Conservation (phyloP, 306 rosid species). For the Abrus pulchellus region DNA sequence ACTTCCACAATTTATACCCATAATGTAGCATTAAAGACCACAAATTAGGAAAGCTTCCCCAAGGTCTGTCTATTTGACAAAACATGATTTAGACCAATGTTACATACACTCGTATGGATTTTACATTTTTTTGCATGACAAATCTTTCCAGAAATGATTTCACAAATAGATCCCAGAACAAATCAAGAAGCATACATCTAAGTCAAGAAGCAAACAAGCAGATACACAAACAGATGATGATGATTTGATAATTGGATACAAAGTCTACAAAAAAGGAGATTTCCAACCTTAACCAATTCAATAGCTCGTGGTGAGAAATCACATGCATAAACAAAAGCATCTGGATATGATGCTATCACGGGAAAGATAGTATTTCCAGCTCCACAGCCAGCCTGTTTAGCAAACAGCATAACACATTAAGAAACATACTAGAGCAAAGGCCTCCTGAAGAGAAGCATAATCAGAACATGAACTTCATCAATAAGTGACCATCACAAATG, state of each 20-base stretch:
- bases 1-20: conserved; percentile 10
- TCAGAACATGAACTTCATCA: conserved; percentile 17
- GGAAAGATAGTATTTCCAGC: conserved; percentile 97
- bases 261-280: conserved; percentile 34
- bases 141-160: conserved; percentile 24
- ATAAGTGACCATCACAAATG: conserved; percentile 16
- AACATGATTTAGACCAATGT: conserved; percentile 28
- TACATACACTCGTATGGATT: conserved; percentile 18
- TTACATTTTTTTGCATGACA: background rate
- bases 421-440: conserved; percentile 25
- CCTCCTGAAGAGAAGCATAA: conserved; percentile 29
- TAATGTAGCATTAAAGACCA: conserved; percentile 12
- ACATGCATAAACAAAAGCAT: conserved; percentile 84
- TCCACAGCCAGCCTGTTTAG: conserved; percentile 87
- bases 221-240: conserved; percentile 15
- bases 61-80: conserved; percentile 19
- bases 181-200: conserved; percentile 37
- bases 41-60: conserved; percentile 9
- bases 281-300: conserved; percentile 82
- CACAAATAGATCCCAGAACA: conserved; percentile 2
- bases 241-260: background rate
- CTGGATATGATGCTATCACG: conserved; percentile 72
- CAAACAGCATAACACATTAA: conserved; percentile 28
- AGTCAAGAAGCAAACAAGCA: conserved; percentile 38
- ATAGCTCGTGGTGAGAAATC: conserved; percentile 96